Percentiles rank a stretch among this genome's conserved stretches.
Conservation (phyloP, 75 land plant species). For the Larix kaempferi region DNA sequence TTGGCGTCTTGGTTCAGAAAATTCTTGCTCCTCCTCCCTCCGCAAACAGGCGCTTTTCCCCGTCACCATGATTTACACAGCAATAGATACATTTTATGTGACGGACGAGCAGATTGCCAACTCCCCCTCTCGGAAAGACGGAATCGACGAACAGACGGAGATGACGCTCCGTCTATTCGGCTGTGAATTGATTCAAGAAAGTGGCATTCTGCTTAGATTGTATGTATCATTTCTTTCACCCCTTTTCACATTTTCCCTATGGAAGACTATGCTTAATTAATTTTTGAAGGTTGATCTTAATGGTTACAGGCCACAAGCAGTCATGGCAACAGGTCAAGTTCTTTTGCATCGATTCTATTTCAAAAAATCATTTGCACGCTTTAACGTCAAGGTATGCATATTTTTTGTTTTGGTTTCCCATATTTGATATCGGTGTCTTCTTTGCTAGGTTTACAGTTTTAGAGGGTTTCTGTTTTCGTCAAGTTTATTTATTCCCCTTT, state of each 20-base stretch:
- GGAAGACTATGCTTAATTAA: background rate
- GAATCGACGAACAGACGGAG: constrained; percentile 74
- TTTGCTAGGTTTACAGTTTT: too few species aligned
- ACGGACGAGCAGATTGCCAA: constrained; percentile 74
- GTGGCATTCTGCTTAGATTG: constrained; percentile 85
- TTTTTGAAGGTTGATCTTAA: constrained; percentile 1
- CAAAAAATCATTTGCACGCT: constrained; percentile 96
- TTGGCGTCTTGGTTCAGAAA: too few species aligned
- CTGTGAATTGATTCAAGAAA: constrained; percentile 91
- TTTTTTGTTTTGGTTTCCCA: background rate
- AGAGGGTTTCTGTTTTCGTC: too few species aligned
- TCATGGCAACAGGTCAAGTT: constrained; percentile 98
- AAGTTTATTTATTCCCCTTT: background rate
- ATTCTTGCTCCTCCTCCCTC: too few species aligned
- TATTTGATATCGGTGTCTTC: too few species aligned
- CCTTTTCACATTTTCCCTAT: background rate
- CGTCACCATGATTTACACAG: constrained; percentile 81
- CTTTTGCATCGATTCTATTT: constrained; percentile 94
- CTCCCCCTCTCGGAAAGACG: constrained; percentile 90
- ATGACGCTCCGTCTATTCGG: constrained; percentile 76
- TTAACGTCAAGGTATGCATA: constrained; percentile 84
- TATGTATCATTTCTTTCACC: constrained; percentile 23
- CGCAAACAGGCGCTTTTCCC: background rate
- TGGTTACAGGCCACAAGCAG: constrained; percentile 86
- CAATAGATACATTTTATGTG: constrained; percentile 89